Evolutionary conservation across 192 early-diverging fungal genomes (phyloP).

Genomic region (Bifiguratus adelaidae): DNA sequence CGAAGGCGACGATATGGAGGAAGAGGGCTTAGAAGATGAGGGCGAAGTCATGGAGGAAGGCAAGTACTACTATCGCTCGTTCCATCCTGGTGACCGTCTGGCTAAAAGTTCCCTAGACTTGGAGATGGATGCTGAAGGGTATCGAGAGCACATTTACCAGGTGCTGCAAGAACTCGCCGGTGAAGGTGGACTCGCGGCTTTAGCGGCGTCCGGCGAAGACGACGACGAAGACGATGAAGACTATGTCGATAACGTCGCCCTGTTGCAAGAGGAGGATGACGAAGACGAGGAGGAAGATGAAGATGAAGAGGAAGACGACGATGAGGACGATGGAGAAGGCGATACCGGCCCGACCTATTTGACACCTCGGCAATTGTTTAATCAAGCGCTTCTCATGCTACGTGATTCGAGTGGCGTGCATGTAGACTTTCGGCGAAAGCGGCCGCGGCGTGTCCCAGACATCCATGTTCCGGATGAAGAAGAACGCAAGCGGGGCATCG

Average conservation of each 20-base stretch:
- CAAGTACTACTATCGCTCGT: too few relatives aligned
- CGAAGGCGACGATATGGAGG: slow-evolving; percentile 12
- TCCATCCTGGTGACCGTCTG: too few relatives aligned
- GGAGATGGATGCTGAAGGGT: slow-evolving; percentile 10
- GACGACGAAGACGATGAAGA: slow-evolving; percentile 6
- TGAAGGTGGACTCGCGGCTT: not conserved
- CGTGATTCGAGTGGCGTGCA: not conserved
- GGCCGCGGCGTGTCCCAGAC: not conserved
- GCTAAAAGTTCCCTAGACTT: too few relatives aligned
- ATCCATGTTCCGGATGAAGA: not conserved
- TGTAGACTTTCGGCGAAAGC: slow-evolving; percentile 11
- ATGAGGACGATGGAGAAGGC: slow-evolving; percentile 2
- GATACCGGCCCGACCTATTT: not conserved
- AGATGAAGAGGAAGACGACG: slow-evolving; percentile 7
- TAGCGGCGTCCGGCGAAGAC: not conserved
- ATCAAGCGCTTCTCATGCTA: not conserved
- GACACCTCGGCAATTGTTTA: not conserved
- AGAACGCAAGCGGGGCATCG: not conserved
- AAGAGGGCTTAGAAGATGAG: slow-evolving; percentile 5
- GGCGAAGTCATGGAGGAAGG: slow-evolving; percentile 15
- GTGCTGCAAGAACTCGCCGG: slow-evolving; percentile 4
- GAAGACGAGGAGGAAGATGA: slow-evolving; percentile 5
- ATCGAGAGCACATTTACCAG: not conserved
- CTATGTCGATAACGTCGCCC: slow-evolving; percentile 6
- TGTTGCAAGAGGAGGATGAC: slow-evolving; percentile 7